Conservation (phyloP, 805 yeast genomes). For the Nakazawaea molendinolei region DNA sequence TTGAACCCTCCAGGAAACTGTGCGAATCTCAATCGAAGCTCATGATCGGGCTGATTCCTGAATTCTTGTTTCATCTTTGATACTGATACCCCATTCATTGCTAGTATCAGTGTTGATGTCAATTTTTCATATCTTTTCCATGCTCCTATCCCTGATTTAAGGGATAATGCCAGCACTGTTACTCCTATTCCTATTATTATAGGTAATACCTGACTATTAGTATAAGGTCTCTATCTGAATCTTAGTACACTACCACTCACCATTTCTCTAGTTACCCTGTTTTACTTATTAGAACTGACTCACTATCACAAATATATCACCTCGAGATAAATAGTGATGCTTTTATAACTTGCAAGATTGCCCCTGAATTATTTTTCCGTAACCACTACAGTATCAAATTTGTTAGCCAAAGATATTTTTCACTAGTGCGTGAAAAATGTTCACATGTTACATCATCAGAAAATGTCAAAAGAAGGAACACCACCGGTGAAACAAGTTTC, state of each 20-base stretch:
- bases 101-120: slow-evolving; percentile 31
- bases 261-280: neutral
- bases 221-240: neutral
- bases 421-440: too few species aligned
- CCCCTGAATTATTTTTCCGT: too few species aligned
- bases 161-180: slow-evolving; percentile 43
- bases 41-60: slow-evolving; percentile 13
- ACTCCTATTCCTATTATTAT: slow-evolving; percentile 49
- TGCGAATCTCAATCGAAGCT: slow-evolving; percentile 24
- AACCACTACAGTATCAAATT: too few species aligned
- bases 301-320: too few species aligned
- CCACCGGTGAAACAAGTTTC: too few species aligned
- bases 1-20: slow-evolving; percentile 57
- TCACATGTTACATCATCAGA: too few species aligned
- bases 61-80: slow-evolving; percentile 8
- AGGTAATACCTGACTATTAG: slow-evolving; percentile 34
- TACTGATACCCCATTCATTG: slow-evolving; percentile 28
- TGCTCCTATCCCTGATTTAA: slow-evolving; percentile 31
- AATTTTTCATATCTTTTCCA: slow-evolving; percentile 23
- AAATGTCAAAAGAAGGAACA: too few species aligned
- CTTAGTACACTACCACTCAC: neutral
- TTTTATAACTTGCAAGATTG: too few species aligned
- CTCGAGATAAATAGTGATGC: too few species aligned
- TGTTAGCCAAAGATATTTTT: too few species aligned
- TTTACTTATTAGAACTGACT: neutral